phyloP scores from a whole-genome alignment of 2,329 filamentous ascomycete species.

The Claviceps capensis region DNA sequence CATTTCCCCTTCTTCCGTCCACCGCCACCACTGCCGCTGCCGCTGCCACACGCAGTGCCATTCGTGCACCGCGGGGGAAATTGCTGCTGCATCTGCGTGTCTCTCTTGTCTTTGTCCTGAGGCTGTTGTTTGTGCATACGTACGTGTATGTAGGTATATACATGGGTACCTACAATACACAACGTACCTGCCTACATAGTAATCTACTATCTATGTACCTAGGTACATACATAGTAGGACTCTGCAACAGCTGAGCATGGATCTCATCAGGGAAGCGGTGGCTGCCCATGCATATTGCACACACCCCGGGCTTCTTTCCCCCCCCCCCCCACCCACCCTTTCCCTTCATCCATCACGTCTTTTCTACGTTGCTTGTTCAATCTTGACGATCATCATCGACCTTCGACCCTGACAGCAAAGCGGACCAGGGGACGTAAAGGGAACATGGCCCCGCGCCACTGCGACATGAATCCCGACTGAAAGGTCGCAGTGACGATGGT shows the following conservation, averaged over 20 bases:
- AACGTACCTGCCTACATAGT: no score
- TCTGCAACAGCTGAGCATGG: no score
- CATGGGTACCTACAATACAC: no score
- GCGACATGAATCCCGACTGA: slow-evolving; percentile 2
- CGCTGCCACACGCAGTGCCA: neutral
- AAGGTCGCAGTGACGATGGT: slow-evolving; percentile 2
- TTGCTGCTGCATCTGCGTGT: neutral
- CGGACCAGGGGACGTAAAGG: neutral
- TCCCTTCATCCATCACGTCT: neutral
- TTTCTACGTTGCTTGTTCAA: neutral
- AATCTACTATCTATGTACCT: no score
- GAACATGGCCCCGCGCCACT: neutral
- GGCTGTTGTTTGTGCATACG: no score
- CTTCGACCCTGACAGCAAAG: neutral
- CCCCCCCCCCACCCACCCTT: neutral
- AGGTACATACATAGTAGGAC: no score
- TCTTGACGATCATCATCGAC: neutral
- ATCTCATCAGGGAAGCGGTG: no score
- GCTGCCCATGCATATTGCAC: neutral
- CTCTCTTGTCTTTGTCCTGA: neutral
- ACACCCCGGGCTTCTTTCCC: neutral
- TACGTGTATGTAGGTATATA: no score
- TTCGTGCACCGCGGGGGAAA: neutral
- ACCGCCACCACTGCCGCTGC: neutral
- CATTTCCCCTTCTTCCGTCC: neutral